Evolutionary conservation across 2,329 filamentous ascomycete species (phyloP).

Genomic region (Aspergillus awamori): DNA sequence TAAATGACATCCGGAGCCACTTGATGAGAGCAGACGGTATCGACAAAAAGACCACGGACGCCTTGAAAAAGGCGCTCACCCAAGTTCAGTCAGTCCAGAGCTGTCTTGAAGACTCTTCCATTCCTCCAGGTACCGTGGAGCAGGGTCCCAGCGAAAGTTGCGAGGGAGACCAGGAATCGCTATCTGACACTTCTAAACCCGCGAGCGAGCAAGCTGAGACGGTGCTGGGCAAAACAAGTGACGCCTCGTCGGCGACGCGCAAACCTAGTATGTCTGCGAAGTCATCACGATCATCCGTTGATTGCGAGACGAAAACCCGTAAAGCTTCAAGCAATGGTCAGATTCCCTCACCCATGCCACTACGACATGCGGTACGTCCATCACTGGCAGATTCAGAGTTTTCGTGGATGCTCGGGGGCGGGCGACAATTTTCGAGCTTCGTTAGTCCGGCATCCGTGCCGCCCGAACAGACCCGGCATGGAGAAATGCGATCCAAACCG

Average conservation of each 20-base stretch:
- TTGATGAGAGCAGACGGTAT: conserved; percentile 31
- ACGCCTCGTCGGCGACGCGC: conserved; percentile 9
- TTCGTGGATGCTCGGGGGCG: conserved; percentile 55
- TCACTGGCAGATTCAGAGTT: conserved; percentile 52
- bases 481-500: conserved; percentile 33
- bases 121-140: conserved; percentile 27
- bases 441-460: conserved; percentile 49
- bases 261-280: conserved; percentile 6
- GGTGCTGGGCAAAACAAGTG: conserved; percentile 2
- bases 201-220: neutral
- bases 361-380: conserved; percentile 37
- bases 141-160: conserved; percentile 9
- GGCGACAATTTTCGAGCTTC: conserved; percentile 48
- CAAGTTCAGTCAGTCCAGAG: conserved; percentile 48
- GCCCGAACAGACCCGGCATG: conserved; percentile 47
- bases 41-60: conserved; percentile 30
- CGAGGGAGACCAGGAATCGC: conserved; percentile 9
- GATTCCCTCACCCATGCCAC: conserved; percentile 25
- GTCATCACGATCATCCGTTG: conserved; percentile 15
- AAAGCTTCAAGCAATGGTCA: conserved; percentile 9
- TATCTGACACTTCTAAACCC: conserved; percentile 1
- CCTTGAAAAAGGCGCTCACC: conserved; percentile 42
- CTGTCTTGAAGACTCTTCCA: conserved; percentile 45
- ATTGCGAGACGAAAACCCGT: conserved; percentile 10
- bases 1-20: conserved; percentile 44